Base-by-base conservation (phyloP, 345 rosid species). In the Ricinus communis region DNA sequence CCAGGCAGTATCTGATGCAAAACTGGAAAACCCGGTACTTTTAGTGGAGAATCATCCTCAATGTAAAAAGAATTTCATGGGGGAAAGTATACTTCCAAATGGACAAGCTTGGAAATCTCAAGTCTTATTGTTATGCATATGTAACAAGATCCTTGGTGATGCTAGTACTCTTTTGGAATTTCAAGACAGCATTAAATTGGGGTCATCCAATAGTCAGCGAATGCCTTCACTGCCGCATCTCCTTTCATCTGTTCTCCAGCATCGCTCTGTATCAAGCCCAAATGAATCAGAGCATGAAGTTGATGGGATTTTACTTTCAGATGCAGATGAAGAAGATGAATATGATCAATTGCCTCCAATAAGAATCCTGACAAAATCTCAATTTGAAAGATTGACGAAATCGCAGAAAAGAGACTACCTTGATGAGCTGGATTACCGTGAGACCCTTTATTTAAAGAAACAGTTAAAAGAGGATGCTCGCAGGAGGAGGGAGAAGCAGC, bases 161-260 rank as follows among this genome's bases (percentile, higher is more conserved):
- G 91, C 85, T 46, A 91, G 83, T 50, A 71, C 75, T 65, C 79
- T 92, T 36, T 79, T 95, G 78, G 74, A 79, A 54, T 89, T 95
- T 75, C 81, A 68, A 79, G 89, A 81, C 60, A 78, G 89, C 83
- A 83, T 90, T 62, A 85, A 78, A 68, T 80, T 90, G 66, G 96
- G 97, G 65, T 87, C 85, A 65, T 61, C 82, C 52, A 71, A 82
- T 73, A 78, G 76, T 60, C 69, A 82, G 19, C 78, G 87, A 55
- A 81, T 79, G 74, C 97, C 93, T 71, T 92, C 99, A 73, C 80
- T 95, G 72, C 97, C 97, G 55, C 97, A 87, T 84, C 96, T 95
- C 67, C 93, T 95, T 71, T 87, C 97, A 10, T 83, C 86, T 76
- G 79, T 89, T 76, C 77, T 95, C 65, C 87, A 79, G 30, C 93